phyloP scores from a whole-genome alignment of 2,329 filamentous ascomycete genomes.

The Mollisiaceae sp. region DNA sequence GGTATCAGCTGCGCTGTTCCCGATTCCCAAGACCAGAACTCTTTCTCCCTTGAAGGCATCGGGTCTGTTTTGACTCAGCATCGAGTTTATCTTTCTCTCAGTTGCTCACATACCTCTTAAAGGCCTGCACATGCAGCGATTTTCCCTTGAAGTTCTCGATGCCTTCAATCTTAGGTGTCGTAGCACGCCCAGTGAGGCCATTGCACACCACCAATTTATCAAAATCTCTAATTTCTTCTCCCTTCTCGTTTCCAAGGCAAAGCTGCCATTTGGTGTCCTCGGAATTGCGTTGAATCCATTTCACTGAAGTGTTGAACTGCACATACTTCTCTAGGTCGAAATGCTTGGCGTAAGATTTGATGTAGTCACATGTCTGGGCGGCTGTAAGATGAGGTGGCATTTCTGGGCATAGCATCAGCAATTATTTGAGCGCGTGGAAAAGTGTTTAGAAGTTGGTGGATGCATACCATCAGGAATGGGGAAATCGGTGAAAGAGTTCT shows the following conservation, averaged over 20 bases:
- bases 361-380: constrained; percentile 45
- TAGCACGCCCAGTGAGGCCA: constrained; percentile 2
- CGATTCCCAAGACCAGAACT: constrained; percentile 51
- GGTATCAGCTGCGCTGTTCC: constrained; percentile 47
- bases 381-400: constrained; percentile 24
- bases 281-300: constrained; percentile 38
- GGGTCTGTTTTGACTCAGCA: constrained; percentile 33
- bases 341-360: constrained; percentile 48
- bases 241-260: not conserved
- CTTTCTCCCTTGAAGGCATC: constrained; percentile 48
- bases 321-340: constrained; percentile 46
- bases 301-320: constrained; percentile 43
- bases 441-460: not conserved
- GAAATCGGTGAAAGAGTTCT: constrained; percentile 17
- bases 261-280: constrained; percentile 43
- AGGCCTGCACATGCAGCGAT: constrained; percentile 5
- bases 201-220: constrained; percentile 9
- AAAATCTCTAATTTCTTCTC: constrained; percentile 4
- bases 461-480: constrained; percentile 8
- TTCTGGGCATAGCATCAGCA: constrained; percentile 4
- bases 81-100: not conserved
- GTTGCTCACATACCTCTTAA: not conserved
- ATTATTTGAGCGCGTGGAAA: not conserved
- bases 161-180: constrained; percentile 8
- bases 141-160: constrained; percentile 6